Conservation (phyloP, 2,329 filamentous ascomycete species). For the Bisporella sp. region DNA sequence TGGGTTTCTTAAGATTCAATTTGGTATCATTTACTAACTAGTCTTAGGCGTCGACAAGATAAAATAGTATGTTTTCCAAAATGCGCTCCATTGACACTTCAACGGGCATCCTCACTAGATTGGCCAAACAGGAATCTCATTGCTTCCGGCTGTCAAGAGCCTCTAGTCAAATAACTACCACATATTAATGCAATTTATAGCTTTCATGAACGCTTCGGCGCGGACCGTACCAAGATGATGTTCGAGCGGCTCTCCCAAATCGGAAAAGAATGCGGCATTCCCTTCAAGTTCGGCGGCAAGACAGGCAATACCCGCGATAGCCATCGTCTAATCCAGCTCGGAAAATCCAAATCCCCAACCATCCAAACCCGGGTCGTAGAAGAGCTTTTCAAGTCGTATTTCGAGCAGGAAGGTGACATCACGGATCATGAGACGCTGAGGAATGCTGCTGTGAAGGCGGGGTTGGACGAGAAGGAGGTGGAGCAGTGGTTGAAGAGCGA, state of each 20-base stretch:
- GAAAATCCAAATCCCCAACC: constrained; percentile 42
- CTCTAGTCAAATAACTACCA: no score
- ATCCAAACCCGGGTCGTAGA: constrained; percentile 54
- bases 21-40: no score
- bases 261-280: constrained; percentile 61
- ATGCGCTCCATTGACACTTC: no score
- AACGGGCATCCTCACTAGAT: no score
- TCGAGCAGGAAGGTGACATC: constrained; percentile 58
- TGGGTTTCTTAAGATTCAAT: constrained; percentile 5
- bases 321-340: constrained; percentile 70
- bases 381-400: constrained; percentile 59
- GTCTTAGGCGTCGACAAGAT: no score
- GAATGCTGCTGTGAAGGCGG: constrained; percentile 45
- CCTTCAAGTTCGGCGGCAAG: constrained; percentile 64
- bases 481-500: constrained; percentile 46
- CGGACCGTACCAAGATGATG: constrained; percentile 45
- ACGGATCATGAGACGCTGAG: constrained; percentile 47
- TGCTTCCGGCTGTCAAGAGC: no score
- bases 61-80: no score
- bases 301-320: constrained; percentile 74
- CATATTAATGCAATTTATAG: no score
- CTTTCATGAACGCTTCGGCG: no score
- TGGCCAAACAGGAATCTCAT: no score
- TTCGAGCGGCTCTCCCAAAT: constrained; percentile 47
- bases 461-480: constrained; percentile 45